Evolutionary conservation across 208 protist genomes (phyloP).

Genomic region (Leishmania guyanensis): DNA sequence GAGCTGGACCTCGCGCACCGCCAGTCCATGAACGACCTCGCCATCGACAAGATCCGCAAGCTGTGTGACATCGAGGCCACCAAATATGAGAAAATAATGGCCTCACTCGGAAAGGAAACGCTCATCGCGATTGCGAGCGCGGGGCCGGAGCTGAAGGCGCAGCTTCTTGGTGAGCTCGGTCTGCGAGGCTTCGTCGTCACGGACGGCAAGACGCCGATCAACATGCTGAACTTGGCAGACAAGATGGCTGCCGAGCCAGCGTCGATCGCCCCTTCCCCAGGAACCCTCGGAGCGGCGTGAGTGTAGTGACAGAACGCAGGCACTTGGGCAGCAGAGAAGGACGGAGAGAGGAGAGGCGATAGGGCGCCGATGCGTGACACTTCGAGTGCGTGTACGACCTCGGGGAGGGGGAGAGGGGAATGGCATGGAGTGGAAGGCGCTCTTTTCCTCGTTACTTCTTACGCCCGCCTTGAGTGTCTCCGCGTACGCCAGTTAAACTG

Average conservation of each 20-base stretch:
- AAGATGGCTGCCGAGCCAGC: constrained; percentile 1
- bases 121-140: constrained; percentile 85
- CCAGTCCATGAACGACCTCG: constrained; percentile 69
- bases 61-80: constrained; percentile 67
- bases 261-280: neutral
- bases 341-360: too few species aligned
- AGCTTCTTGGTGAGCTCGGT: constrained; percentile 73
- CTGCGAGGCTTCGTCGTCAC: constrained; percentile 88
- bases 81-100: constrained; percentile 84
- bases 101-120: constrained; percentile 86
- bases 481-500: neutral
- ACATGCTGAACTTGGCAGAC: constrained; percentile 90
- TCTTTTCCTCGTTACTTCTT: neutral
- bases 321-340: neutral
- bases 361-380: neutral
- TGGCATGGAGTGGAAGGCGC: neutral
- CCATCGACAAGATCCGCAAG: constrained; percentile 56
- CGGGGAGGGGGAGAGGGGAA: neutral
- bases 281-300: neutral
- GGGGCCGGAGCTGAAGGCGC: constrained; percentile 87
- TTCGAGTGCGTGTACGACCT: neutral
- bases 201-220: constrained; percentile 79
- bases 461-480: neutral
- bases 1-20: constrained; percentile 76
- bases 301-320: neutral